Percentiles rank a stretch among this genome's conserved stretches.
phyloP scores from a whole-genome alignment of 1,284 basidiomycete species.

The Marasmius fiardii region DNA sequence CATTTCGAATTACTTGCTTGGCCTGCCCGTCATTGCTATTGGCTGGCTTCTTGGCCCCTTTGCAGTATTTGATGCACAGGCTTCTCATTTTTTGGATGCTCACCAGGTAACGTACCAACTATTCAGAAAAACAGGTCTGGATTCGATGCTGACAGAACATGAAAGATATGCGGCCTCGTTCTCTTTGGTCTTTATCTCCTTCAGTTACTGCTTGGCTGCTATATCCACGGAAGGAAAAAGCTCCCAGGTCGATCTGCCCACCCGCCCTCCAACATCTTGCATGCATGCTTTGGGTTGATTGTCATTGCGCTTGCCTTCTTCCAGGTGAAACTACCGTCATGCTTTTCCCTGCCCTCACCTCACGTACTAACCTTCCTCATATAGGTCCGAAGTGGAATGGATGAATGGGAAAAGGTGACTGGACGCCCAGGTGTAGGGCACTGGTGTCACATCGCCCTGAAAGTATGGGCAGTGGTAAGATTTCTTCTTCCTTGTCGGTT shows the following conservation, averaged over 20 bases:
- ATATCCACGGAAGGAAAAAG: slow-evolving; percentile 45
- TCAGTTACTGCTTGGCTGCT: slow-evolving; percentile 53
- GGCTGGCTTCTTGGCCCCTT: slow-evolving; percentile 51
- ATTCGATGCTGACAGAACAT: slow-evolving; percentile 7
- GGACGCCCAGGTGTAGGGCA: slow-evolving; percentile 29
- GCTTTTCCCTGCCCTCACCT: neutral
- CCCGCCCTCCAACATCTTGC: slow-evolving; percentile 47
- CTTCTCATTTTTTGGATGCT: slow-evolving; percentile 39
- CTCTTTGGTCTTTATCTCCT: slow-evolving; percentile 51
- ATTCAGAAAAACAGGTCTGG: slow-evolving; percentile 1
- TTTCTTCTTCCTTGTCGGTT: slow-evolving; percentile 4
- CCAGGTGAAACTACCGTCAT: slow-evolving; percentile 31
- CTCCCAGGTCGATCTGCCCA: slow-evolving; percentile 31
- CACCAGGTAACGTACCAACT: slow-evolving; percentile 40
- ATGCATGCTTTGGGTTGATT: slow-evolving; percentile 43
- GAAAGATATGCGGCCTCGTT: slow-evolving; percentile 50
- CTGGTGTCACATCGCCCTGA: slow-evolving; percentile 37
- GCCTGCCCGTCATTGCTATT: slow-evolving; percentile 46
- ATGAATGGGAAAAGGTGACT: slow-evolving; percentile 38
- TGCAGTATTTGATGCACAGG: slow-evolving; percentile 42
- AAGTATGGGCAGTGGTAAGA: slow-evolving; percentile 40
- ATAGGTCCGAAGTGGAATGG: slow-evolving; percentile 38
- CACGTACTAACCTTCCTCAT: slow-evolving; percentile 12
- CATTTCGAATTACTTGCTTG: slow-evolving; percentile 42
- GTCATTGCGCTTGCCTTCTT: slow-evolving; percentile 44